These are phyloP conservation scores for Ophiostoma quercus DNA, from an alignment of 2,329 filamentous ascomycete species.

Conservation along the genomic window DNA sequence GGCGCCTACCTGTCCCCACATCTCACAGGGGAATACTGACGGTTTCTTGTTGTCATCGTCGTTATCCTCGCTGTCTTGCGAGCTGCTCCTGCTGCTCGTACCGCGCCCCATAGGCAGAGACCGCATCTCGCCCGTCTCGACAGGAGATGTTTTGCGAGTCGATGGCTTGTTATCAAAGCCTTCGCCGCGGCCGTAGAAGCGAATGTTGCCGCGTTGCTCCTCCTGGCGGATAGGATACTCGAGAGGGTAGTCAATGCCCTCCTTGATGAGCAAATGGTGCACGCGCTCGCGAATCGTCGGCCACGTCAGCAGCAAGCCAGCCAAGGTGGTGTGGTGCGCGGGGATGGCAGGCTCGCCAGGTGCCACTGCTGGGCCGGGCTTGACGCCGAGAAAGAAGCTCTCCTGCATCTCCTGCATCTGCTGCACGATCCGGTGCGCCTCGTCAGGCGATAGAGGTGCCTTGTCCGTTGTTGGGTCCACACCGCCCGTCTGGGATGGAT, in stretches of 20 bases:
- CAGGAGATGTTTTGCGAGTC: slow-evolving; percentile 35
- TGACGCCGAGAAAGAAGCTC: slow-evolving; percentile 48
- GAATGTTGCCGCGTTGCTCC: slow-evolving; percentile 65
- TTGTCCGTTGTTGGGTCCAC: slow-evolving; percentile 20
- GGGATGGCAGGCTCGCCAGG: slow-evolving; percentile 67
- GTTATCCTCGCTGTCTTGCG: slow-evolving; percentile 31
- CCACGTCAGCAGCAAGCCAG: slow-evolving; percentile 73
- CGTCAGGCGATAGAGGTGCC: slow-evolving; percentile 28
- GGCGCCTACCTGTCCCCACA: slow-evolving; percentile 56
- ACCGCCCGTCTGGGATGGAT: background rate
- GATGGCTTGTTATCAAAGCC: slow-evolving; percentile 54
- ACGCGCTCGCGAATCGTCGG: slow-evolving; percentile 62
- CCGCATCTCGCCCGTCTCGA: slow-evolving; percentile 15
- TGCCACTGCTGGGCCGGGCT: slow-evolving; percentile 45
- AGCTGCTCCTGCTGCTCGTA: slow-evolving; percentile 33
- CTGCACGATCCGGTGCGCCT: slow-evolving; percentile 35
- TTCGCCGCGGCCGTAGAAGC: slow-evolving; percentile 74
- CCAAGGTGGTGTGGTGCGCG: slow-evolving; percentile 83
- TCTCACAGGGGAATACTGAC: slow-evolving; percentile 37
- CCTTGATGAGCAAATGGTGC: slow-evolving; percentile 42
- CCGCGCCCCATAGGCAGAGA: slow-evolving; percentile 17
- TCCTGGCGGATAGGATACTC: slow-evolving; percentile 75
- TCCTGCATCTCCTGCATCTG: slow-evolving; percentile 36
- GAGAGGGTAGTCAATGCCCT: slow-evolving; percentile 52
- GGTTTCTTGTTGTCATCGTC: background rate